Percentiles rank a stretch among this genome's conserved stretches.
Conservation (phyloP, 306 rosid species). For the Arachis stenosperma region DNA sequence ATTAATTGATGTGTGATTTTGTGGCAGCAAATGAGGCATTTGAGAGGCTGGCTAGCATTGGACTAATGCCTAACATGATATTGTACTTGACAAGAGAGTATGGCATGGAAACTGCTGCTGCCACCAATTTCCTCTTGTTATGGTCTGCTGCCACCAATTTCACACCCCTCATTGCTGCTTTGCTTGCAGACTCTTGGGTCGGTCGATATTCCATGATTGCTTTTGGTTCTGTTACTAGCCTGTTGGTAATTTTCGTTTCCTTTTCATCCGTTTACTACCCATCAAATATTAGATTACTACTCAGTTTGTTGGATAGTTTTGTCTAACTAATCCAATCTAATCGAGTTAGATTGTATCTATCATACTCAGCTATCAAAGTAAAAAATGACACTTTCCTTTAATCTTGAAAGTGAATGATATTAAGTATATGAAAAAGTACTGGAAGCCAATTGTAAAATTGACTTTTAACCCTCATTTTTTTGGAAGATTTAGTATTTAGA, state of each 20-base stretch:
- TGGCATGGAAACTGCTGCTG: slow-evolving; percentile 34
- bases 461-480: too few species aligned
- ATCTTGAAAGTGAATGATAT: slow-evolving; percentile 2
- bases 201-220: slow-evolving; percentile 39
- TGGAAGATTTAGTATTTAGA: too few species aligned
- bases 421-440: neutral
- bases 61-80: slow-evolving; percentile 44
- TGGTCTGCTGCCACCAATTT: slow-evolving; percentile 43
- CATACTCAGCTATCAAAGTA: too few species aligned
- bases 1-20: neutral
- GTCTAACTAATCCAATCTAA: too few species aligned
- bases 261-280: neutral
- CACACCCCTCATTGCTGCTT: slow-evolving; percentile 39
- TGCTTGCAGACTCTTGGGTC: slow-evolving; percentile 38
- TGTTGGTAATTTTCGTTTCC: slow-evolving; percentile 24
- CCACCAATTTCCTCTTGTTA: slow-evolving; percentile 35
- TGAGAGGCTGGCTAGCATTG: slow-evolving; percentile 40
- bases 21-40: slow-evolving; percentile 42
- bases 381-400: too few species aligned
- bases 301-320: too few species aligned
- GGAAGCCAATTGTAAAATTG: too few species aligned
- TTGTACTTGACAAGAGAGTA: slow-evolving; percentile 40
- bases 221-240: slow-evolving; percentile 31
- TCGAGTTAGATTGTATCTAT: too few species aligned
- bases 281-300: too few species aligned